Base-by-base conservation (phyloP, 768 basidiomycete genomes). In the Kwoniella mangroviensis region DNA sequence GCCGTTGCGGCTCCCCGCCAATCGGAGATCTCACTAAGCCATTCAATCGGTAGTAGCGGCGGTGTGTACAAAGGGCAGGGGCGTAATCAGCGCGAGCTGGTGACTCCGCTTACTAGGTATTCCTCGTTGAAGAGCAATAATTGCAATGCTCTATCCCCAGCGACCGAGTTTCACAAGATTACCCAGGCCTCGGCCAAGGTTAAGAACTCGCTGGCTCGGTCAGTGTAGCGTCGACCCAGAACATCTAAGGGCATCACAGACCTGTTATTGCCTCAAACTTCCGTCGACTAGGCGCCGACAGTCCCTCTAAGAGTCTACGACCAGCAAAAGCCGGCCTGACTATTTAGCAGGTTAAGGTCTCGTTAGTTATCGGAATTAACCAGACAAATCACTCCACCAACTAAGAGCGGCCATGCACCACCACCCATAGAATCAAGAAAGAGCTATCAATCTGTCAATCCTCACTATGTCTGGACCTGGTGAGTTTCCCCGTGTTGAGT, bases 331-430 rank as follows among this genome's bases (percentile, higher is more conserved):
- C 86, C 87, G 84, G 87, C 87, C 88, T 86, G 89, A 87, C 90
- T 91, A 92, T 91, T 91, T 90, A 91, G 91, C 90, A 91, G 89
- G 89, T 89, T 89, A 90, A 90, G 89, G 91, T 92, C 90, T 92
- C 90, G 88, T 91, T 92, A 88, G 88, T 91, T 91, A 91, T 92
- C 90, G 88, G 90, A 91, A 91, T 92, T 91, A 92, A 91, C 90
- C 91, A 92, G 91, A 92, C 91, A 92, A 92, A 91, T 92, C 91
- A 91, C 90, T 92, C 90, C 84, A 88, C 74, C 87, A 90, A 90
- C 89, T 90, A n/a, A 90, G 90, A 88, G 89, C 90, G 89, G n/a
- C n/a, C n/a, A 90, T 90, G 89, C 89, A 90, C 89, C 89, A 90
- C 89, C 89, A 90, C 89, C 89, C 89, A 90, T 88, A 87, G 87